Base-by-base conservation (phyloP, 1,139 yeast species). In the Hanseniaspora sp. region DNA sequence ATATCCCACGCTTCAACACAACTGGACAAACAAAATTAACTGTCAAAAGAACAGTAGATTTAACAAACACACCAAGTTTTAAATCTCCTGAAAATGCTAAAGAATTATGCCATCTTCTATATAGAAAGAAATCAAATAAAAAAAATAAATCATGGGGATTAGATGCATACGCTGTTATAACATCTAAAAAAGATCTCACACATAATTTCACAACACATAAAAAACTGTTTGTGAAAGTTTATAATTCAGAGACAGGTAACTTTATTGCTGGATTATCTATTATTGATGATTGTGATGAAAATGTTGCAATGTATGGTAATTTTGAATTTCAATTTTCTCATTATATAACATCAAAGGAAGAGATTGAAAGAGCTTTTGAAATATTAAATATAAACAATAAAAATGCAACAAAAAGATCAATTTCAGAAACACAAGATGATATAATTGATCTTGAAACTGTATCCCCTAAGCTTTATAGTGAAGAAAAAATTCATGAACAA, bases 101-200 rank as follows among this genome's bases (percentile, higher is more conserved):
- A 18, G 48, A 13, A 17, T n/a, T 51, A 13, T 68, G 62, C 52
- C 60, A 61, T 12, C 79, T 80, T 2, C 76, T 86, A 60, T 86
- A 84, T 78, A 71, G 98, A 44, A 87, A 86, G 65, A 74, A 73
- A 43, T 73, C 92, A 0, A 74, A 70, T 41, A 86, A 85, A 68
- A 88, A 90, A 72, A 81, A 88, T 66, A 90, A 90, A 65, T 82
- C 90, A 0, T 92, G 98, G 98, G 95, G 87, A 56, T 95, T 95
- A 3, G 98, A 92, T 68, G 97, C 96, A 0, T 67, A 69, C 30
- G 71, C 86, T 6, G 58, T 67, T 0, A 61, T 73, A 1, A 57
- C 54, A 30, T 38, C 54, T 0, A 54, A 59, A 1, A 48, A 59
- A 1, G 57, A 56, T 9, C 29, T 42, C 4, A 45, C 48, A 6